Evolutionary conservation across 2,329 filamentous ascomycete species (phyloP).

Genomic region (Pezicula rhizophila): DNA sequence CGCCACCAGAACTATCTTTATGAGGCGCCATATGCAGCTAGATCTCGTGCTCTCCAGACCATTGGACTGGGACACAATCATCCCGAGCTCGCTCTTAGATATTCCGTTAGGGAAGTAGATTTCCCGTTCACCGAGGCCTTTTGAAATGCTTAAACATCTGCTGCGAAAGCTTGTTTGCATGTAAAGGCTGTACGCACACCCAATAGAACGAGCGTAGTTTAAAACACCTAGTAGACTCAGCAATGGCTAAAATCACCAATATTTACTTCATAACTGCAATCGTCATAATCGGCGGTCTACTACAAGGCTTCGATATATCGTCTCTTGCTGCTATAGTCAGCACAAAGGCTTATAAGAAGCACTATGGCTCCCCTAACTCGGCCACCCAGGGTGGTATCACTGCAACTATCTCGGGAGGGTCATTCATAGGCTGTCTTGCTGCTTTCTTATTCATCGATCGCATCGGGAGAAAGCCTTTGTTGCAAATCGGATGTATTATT

Average conservation of each 20-base stretch:
- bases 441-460: constrained; percentile 38
- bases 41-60: no score
- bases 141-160: no score
- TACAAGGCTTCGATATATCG: constrained; percentile 44
- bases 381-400: constrained; percentile 44
- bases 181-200: no score
- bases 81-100: no score
- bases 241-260: constrained; percentile 5
- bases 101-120: no score
- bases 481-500: constrained; percentile 37
- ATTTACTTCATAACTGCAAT: constrained; percentile 3
- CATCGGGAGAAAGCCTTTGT: constrained; percentile 36
- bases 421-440: constrained; percentile 38
- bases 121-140: no score
- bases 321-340: constrained; percentile 46
- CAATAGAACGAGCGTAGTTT: no score
- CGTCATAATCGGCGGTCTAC: constrained; percentile 3
- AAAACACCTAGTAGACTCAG: constrained; percentile 20
- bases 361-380: constrained; percentile 40
- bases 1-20: no score
- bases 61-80: no score
- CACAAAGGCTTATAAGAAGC: constrained; percentile 21
- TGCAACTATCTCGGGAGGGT: constrained; percentile 41
- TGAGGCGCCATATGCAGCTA: no score
- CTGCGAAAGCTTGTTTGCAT: no score